Evolutionary conservation across 2,329 filamentous ascomycete genomes (phyloP).

Genomic region (Raffaelea arxii): DNA sequence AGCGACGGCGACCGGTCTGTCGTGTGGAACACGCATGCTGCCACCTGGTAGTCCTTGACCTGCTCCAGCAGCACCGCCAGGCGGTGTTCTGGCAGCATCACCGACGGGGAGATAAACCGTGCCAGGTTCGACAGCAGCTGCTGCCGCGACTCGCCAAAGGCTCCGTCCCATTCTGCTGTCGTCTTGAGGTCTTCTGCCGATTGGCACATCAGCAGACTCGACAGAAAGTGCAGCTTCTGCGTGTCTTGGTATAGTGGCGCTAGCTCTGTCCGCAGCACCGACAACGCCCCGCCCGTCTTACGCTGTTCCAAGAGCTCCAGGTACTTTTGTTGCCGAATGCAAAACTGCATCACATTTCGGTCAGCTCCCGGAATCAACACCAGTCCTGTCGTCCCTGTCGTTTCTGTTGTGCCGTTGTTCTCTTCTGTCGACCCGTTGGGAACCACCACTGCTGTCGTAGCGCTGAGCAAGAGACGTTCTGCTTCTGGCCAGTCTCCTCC

Average conservation of each 20-base stretch:
- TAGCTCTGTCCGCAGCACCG: slow-evolving; percentile 78
- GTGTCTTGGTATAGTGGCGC: slow-evolving; percentile 78
- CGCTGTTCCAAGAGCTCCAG: slow-evolving; percentile 75
- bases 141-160: slow-evolving; percentile 63
- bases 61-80: slow-evolving; percentile 72
- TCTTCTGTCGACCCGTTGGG: neutral
- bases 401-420: neutral
- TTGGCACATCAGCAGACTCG: slow-evolving; percentile 83
- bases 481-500: slow-evolving; percentile 75
- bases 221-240: slow-evolving; percentile 68
- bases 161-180: slow-evolving; percentile 79
- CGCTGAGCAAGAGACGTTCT: slow-evolving; percentile 66
- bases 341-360: slow-evolving; percentile 72
- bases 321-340: slow-evolving; percentile 88
- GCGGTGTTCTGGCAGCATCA: slow-evolving; percentile 92
- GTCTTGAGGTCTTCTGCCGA: slow-evolving; percentile 64
- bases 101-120: slow-evolving; percentile 85
- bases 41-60: slow-evolving; percentile 75
- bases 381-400: slow-evolving; percentile 38
- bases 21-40: slow-evolving; percentile 82
- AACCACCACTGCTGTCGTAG: slow-evolving; percentile 17
- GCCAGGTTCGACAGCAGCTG: slow-evolving; percentile 72
- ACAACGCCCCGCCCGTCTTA: slow-evolving; percentile 64
- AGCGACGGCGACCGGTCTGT: slow-evolving; percentile 68
- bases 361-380: slow-evolving; percentile 69